phyloP scores from a whole-genome alignment of 768 basidiomycete species.

The Mycena sanguinolenta region DNA sequence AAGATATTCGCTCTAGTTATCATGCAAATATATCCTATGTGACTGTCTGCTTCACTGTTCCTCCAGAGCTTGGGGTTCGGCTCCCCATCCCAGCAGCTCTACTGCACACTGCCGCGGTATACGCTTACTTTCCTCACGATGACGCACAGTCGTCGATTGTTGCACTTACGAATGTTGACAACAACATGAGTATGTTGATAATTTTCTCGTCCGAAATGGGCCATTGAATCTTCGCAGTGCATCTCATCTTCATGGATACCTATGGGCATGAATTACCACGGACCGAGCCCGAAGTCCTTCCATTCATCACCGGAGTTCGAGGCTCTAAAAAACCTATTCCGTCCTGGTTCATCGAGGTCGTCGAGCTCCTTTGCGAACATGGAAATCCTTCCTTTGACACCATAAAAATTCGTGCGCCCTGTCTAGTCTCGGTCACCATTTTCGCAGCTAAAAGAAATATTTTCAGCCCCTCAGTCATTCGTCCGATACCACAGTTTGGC shows the following conservation, averaged over 20 bases:
- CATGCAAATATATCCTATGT: slow-evolving; percentile 22
- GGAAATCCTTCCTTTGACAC: slow-evolving; percentile 14
- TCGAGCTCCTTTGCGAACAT: slow-evolving; percentile 16
- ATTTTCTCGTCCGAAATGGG: no score
- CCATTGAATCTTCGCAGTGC: slow-evolving; percentile 7
- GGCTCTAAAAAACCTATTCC: slow-evolving; percentile 9
- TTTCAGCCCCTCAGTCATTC: slow-evolving; percentile 28
- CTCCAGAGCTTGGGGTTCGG: slow-evolving; percentile 15
- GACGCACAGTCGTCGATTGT: slow-evolving; percentile 7
- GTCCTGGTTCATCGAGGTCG: slow-evolving; percentile 22
- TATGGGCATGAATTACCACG: slow-evolving; percentile 2
- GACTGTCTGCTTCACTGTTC: slow-evolving; percentile 2
- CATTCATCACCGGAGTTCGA: slow-evolving; percentile 14
- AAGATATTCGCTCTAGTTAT: slow-evolving; percentile 9
- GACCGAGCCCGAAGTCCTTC: slow-evolving; percentile 6
- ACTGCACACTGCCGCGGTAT: neutral
- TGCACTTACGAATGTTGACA: slow-evolving; percentile 17
- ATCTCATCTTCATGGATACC: slow-evolving; percentile 7
- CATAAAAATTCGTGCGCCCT: slow-evolving; percentile 12
- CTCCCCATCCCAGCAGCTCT: slow-evolving; percentile 19
- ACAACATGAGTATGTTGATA: slow-evolving; percentile 22
- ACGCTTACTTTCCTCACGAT: slow-evolving; percentile 11
- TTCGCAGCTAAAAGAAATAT: neutral
- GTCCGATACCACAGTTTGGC: slow-evolving; percentile 36
- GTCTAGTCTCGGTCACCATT: neutral